Evolutionary conservation across 306 rosid species (phyloP).

Genomic region (Ziziphus jujuba): DNA sequence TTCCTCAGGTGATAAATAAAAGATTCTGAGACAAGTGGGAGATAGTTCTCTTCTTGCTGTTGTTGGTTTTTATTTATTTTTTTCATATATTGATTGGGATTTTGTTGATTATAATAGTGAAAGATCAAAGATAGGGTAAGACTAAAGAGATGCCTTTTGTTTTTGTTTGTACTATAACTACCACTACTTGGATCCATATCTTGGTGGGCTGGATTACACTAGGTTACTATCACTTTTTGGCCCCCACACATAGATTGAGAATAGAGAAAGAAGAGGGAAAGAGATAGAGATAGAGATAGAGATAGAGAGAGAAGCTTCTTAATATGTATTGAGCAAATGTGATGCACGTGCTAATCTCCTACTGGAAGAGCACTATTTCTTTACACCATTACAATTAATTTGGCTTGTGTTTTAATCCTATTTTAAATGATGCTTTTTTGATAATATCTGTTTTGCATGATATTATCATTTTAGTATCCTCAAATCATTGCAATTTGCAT

Average conservation of each 20-base stretch:
- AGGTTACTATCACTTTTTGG: constrained; percentile 20
- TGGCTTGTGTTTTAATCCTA: too few species aligned
- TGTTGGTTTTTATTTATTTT: neutral
- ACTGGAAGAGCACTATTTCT: neutral
- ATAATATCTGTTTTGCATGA: too few species aligned
- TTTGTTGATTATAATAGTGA: neutral
- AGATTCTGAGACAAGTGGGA: constrained; percentile 29
- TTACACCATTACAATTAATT: too few species aligned
- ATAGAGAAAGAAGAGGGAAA: constrained; percentile 3
- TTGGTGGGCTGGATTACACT: constrained; percentile 56
- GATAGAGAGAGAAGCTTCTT: neutral
- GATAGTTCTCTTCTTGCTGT: neutral
- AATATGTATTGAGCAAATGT: constrained; percentile 10
- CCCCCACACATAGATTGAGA: neutral
- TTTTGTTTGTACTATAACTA: constrained; percentile 26
- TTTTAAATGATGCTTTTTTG: too few species aligned
- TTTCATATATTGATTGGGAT: neutral
- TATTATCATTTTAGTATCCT: too few species aligned
- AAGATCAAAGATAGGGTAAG: constrained; percentile 20
- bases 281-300: constrained; percentile 8
- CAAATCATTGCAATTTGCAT: too few species aligned
- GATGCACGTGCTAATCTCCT: constrained; percentile 25
- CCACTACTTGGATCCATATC: constrained; percentile 40
- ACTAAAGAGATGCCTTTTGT: constrained; percentile 11
- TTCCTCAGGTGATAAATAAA: constrained; percentile 4